Evolutionary conservation across 2,329 filamentous ascomycete genomes (phyloP).

Genomic region (Whalleya microplaca): DNA sequence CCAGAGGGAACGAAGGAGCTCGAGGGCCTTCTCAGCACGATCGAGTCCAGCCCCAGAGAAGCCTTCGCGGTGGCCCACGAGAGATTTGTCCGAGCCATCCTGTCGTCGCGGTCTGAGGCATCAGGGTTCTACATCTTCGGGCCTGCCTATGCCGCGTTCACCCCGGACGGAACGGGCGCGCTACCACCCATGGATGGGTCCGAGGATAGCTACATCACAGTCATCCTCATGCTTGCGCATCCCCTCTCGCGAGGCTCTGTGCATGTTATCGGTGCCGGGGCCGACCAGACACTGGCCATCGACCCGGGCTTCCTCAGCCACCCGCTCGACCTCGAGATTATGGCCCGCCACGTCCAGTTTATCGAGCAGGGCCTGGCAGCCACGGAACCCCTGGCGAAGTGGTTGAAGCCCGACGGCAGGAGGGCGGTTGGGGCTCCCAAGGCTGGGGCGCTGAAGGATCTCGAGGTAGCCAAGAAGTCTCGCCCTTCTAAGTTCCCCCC

Average conservation of each 20-base stretch:
- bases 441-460: conserved; percentile 4
- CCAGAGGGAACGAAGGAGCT: not conserved
- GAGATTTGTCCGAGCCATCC: conserved; percentile 10
- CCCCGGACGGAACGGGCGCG: conserved; percentile 1
- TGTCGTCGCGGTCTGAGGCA: conserved; percentile 9
- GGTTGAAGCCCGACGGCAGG: not conserved
- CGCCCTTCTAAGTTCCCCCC: not conserved
- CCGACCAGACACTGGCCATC: no score
- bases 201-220: no score
- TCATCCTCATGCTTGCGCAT: no score
- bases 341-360: conserved; percentile 9
- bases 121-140: conserved; percentile 12
- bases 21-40: no score
- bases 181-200: no score
- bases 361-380: not conserved
- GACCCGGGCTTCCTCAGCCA: conserved; percentile 1
- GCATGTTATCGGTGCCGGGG: no score
- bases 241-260: no score
- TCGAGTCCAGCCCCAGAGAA: not conserved
- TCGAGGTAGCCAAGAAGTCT: conserved; percentile 8
- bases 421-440: not conserved
- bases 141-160: conserved; percentile 3
- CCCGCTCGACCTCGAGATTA: conserved; percentile 7
- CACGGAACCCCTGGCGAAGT: not conserved
- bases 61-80: conserved; percentile 9